Base-by-base conservation (phyloP, 768 basidiomycete species). In the Suillus luteus region DNA sequence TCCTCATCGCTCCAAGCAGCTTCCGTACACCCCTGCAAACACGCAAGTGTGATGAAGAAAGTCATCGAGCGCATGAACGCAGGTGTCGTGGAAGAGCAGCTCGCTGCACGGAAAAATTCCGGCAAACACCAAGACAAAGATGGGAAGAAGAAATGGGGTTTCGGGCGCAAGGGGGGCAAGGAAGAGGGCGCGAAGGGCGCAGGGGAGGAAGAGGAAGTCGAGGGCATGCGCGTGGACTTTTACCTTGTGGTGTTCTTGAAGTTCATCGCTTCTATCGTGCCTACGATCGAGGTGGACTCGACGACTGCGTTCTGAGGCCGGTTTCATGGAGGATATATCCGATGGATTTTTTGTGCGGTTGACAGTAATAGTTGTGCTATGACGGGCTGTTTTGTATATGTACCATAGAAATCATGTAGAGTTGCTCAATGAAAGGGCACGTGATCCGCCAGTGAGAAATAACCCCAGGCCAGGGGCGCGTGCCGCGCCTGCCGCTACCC, bases 21-120 rank as follows among this genome's bases (percentile, higher is more conserved):
- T 0, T 95, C 92, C 0, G 96, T 99, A 12, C 96, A 99, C 75
- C 96, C 96, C 2, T 99, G 96, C 85, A 98, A 97, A 73, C 96
- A 99, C 76, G 92, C 95, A 1, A 93, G 90, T 75, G 97, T 99
- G 63, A 99, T 99, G 97, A 98, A 97, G 85, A 99, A 98, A 76
- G 94, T 99, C 65, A 98, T 99, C 73, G 96, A 99, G 76, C 86
- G 96, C 63, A 98, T 99, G 95, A 97, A 99, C 77, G 86, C 85
- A 68, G 88, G 88, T 65, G 90, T 95, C 33, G 83, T 91, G 61
- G 92, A 89, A 65, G 89, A 92, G 73, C 92, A 95, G 75, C 83
- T 92, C 22, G 87, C 88, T 17, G 83, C 86, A 65, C 85, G 85
- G 66, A 87, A 86, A 70, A 71, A 76, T 35, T 74, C 79, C 1